Base-by-base conservation (phyloP, 345 rosid genomes). In the Hibiscus mutabilis region DNA sequence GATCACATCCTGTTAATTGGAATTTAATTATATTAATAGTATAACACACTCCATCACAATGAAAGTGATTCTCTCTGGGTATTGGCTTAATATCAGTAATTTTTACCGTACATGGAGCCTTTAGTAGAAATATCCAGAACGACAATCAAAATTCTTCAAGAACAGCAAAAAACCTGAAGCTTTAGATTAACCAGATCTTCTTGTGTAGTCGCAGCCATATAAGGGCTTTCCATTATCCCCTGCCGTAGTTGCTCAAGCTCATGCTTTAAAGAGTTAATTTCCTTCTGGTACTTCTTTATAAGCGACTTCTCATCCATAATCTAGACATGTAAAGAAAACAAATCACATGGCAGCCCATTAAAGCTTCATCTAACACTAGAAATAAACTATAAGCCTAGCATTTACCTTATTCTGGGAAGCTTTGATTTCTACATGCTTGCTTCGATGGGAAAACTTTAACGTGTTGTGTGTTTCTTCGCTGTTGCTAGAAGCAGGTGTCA, bases 271-370 rank as follows among this genome's bases (percentile, higher is more conserved):
- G 56, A 81, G 57, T 85, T 78, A 74, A 86, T 89, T 76, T 89
- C 93, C 73, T 84, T 89, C 76, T 89, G 89, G 70, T 89, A 89
- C 79, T 84, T 89, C 53, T 89, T 86, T 58, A 89, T 89, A 71
- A 89, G 89, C 60, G 89, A 89, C 77, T 86, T 89, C 88, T 89
- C 93, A 81, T 89, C 93, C 84, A 89, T 74, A 24, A 89, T 89
- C 93, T 89, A 56, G 22, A 59, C 60, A 31, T 22, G 27, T 21
- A 70, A 74, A 12, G 29, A 65, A 70, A 58, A 24, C 29, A 11
- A 27, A 37, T 76, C 74, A 72, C 56, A 64, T 27, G 22, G 29
- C 29, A 56, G 53, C 29, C n/a, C 55, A 46, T 3, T 3, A 47
- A 68, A 47, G 16, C 6, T 24, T 56, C 25, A 64, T 27, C 33